Evolutionary conservation across 2,329 filamentous ascomycete genomes (phyloP).

Genomic region (Colletotrichum musae): DNA sequence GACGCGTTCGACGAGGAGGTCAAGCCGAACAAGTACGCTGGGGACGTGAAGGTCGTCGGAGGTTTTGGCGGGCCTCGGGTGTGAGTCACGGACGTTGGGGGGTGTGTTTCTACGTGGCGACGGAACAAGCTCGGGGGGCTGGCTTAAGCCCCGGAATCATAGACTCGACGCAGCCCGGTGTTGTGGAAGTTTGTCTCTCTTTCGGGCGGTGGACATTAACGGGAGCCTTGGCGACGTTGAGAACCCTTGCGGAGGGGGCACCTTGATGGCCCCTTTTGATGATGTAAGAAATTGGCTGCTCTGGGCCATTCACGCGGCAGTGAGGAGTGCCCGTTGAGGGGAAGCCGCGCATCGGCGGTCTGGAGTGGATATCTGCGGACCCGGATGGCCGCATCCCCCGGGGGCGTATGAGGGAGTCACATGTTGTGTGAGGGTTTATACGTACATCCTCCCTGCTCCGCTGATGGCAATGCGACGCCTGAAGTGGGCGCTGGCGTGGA

Average conservation of each 20-base stretch:
- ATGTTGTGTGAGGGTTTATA: too few relatives aligned
- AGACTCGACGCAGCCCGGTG: too few relatives aligned
- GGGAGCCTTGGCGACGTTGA: neutral
- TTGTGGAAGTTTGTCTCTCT: too few relatives aligned
- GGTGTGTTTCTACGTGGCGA: too few relatives aligned
- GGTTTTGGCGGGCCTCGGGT: constrained; percentile 54
- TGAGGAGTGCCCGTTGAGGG: neutral
- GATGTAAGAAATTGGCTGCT: neutral
- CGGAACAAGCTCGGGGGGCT: too few relatives aligned
- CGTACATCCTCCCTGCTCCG: neutral
- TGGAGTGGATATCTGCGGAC: constrained; percentile 17
- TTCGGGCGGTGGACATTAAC: too few relatives aligned
- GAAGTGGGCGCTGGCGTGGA: neutral
- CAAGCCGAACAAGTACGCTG: constrained; percentile 33
- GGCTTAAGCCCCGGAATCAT: too few relatives aligned
- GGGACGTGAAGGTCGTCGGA: constrained; percentile 47
- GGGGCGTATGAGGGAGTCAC: too few relatives aligned
- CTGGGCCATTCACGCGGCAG: neutral
- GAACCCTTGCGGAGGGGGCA: neutral
- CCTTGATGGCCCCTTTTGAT: too few relatives aligned
- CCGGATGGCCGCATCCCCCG: constrained; percentile 27
- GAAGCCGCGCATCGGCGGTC: neutral
- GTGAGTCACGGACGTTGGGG: constrained; percentile 13
- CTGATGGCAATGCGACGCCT: neutral
- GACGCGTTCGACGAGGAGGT: constrained; percentile 52